Evolutionary conservation across 2,329 filamentous ascomycete species (phyloP), one percentile per base, ranked within the genome.

Genomic region (Hymenoscyphus fructigenus): DNA sequence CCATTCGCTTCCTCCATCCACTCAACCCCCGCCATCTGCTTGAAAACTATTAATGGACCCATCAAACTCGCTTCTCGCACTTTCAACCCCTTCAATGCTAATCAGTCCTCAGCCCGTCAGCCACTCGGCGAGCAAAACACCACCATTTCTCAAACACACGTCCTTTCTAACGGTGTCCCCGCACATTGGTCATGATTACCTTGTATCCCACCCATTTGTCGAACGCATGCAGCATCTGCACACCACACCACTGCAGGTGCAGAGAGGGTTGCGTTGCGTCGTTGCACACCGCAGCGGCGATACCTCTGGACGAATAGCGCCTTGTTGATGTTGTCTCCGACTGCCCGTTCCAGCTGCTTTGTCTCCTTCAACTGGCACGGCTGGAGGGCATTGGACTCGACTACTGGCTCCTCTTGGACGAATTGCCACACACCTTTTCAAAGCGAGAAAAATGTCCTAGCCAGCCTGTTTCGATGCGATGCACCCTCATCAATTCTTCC

Each of bases 191-290:
- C 47, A 53, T 53, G 20, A 53, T 53, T 53, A 53, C 36, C 36
- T 9, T 12, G 14, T 38, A 2, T 53, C 20, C 47, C 47, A 5
- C 14, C 9, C 12, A 26, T 53, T 53, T 53, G 47, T 53, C 47
- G 20, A 53, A 53, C 20, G 44, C 44, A 53, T 53, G 20, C 20
- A 23, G 47, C 20, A 50, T 50, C 44, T 53, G 47, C 47, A 53
- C 47, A 53, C 47, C 47, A 53, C 47, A 53, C 47, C 47, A 53
- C 47, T 53, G 47, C 47, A 53, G 47, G 44, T 50, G 44, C n/a
- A 50, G n/a, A 26, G 9, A 36, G 34, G n/a, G 44, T 47, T 47
- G 44, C 44, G 44, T 50, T 50, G 44, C 44, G 20, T 23, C 44
- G 44, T 50, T 50, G 44, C 44, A 50, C 44, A 23, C 44, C 10